Conservation (phyloP, 2,329 filamentous ascomycete species). For the Pleochaeta shiraiana region DNA sequence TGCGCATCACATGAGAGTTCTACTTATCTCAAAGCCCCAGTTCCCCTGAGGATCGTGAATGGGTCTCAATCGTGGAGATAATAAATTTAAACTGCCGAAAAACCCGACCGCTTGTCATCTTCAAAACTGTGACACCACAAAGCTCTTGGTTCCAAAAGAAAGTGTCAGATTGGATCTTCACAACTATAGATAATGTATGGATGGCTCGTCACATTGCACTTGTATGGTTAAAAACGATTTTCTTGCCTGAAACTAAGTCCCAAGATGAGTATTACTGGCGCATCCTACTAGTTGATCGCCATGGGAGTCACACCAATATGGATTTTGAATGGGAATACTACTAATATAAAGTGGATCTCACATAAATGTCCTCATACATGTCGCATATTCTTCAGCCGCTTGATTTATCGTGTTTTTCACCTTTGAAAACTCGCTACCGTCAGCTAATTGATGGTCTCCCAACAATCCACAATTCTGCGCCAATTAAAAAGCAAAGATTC, state of each 20-base stretch:
- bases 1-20: neutral
- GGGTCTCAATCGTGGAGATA: neutral
- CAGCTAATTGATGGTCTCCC: neutral
- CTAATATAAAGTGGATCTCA: neutral
- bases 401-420: constrained; percentile 3
- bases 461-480: neutral
- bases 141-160: neutral
- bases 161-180: neutral
- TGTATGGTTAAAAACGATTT: neutral
- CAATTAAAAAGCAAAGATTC: neutral
- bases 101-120: neutral
- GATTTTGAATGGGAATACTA: neutral
- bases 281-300: neutral
- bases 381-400: neutral
- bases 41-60: neutral
- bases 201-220: neutral
- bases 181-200: neutral
- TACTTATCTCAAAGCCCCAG: neutral
- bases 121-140: constrained; percentile 1
- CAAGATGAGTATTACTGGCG: neutral
- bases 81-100: neutral
- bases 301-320: neutral
- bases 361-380: neutral
- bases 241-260: constrained; percentile 1
- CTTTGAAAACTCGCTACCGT: neutral